phyloP scores from a whole-genome alignment of 352 stramenopile species.

The Globisporangium rhizosaccharum region DNA sequence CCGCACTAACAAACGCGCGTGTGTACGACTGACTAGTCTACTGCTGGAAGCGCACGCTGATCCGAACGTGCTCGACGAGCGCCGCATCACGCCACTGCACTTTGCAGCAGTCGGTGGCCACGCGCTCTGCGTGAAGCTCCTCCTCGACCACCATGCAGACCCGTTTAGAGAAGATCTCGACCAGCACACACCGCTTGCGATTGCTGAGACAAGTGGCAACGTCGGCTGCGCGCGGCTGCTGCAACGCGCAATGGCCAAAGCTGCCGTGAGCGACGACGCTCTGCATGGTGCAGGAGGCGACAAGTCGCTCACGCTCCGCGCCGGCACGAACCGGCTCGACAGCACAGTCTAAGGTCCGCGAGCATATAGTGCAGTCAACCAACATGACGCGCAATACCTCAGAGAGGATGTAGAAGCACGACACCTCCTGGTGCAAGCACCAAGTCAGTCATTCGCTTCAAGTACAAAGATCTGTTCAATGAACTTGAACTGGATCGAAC shows the following conservation, averaged over 20 bases:
- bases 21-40: conserved; percentile 20
- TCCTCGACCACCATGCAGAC: conserved; percentile 74
- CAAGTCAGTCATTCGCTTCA: too few relatives aligned
- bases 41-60: conserved; percentile 55
- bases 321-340: conserved; percentile 49
- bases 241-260: conserved; percentile 76
- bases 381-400: not conserved
- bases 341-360: conserved; percentile 49
- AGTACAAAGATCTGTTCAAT: too few relatives aligned
- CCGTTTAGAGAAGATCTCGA: conserved; percentile 79
- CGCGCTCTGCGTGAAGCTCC: conserved; percentile 73
- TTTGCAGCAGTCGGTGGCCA: conserved; percentile 65
- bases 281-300: conserved; percentile 15
- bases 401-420: not conserved
- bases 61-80: conserved; percentile 69
- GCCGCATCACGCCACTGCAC: conserved; percentile 68
- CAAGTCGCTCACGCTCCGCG: conserved; percentile 55
- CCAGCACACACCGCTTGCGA: conserved; percentile 55
- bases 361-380: not conserved
- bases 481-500: too few relatives aligned
- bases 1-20: not conserved
- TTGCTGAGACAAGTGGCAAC: conserved; percentile 72
- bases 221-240: conserved; percentile 67
- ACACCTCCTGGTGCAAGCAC: not conserved
- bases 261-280: conserved; percentile 37